Percentiles rank a stretch among this genome's conserved stretches.
These are phyloP conservation scores for Haplographium delicatum DNA, from an alignment of 495 filamentous ascomycete genomes.

Conservation along the genomic window DNA sequence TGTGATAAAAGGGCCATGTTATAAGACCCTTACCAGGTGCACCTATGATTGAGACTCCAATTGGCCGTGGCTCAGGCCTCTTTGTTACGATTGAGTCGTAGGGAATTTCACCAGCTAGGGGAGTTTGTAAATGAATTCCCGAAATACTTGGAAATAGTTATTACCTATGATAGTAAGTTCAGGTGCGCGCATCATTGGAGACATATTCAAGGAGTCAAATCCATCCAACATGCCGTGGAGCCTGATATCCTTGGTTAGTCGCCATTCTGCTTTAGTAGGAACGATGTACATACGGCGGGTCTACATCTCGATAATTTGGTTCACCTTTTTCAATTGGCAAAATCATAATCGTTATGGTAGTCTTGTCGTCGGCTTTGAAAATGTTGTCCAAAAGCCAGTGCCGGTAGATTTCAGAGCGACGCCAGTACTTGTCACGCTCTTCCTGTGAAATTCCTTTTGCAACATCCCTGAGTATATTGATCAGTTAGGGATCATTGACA, in stretches of 20 bases:
- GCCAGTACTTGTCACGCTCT: conserved; percentile 1
- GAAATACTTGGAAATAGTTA: neutral
- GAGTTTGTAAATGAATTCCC: neutral
- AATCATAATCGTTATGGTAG: conserved; percentile 5
- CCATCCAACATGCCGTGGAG: neutral
- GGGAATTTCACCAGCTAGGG: conserved; percentile 6
- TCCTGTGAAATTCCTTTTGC: neutral
- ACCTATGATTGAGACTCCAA: conserved; percentile 8
- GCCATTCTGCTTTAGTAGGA: neutral
- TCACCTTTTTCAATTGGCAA: conserved; percentile 5
- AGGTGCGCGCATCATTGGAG: conserved; percentile 11
- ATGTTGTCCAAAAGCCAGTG: conserved; percentile 2
- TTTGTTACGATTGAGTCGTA: conserved; percentile 8
- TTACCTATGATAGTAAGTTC: conserved; percentile 3
- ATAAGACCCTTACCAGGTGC: neutral
- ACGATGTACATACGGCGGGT: neutral
- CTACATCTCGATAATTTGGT: conserved; percentile 1
- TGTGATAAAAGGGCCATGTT: neutral
- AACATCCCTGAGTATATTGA: conserved; percentile 2
- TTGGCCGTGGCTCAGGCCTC: conserved; percentile 4
- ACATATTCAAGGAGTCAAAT: conserved; percentile 10
- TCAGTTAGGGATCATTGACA: neutral
- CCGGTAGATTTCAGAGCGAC: conserved; percentile 8
- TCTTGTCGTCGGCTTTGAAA: conserved; percentile 1
- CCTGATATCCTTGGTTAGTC: neutral